Evolutionary conservation across 495 filamentous ascomycete genomes (phyloP), one percentile per base, ranked within the genome.

Genomic region (Annulohypoxylon maeteangense): DNA sequence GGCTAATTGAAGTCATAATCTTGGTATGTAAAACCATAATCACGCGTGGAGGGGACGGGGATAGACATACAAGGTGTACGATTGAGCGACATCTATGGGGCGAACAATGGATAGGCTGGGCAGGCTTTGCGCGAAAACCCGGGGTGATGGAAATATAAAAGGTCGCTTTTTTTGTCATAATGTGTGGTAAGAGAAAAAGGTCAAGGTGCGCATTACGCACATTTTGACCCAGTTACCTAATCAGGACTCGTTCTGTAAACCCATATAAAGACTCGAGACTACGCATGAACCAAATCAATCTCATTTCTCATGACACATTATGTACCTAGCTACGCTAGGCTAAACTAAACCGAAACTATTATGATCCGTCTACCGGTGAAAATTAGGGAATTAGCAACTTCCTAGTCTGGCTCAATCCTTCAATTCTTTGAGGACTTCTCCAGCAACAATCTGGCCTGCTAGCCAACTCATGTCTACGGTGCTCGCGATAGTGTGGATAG

Each of bases 401-500:
- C n/a, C n/a, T 25, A 16, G 8, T 58, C 38, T 18, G 22, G 7
- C 14, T 32, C 27, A 48, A 18, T 42, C 56, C 23, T 6, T n/a
- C 7, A 72, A 14, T 1, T 68, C 69, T 10, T 71, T 63, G 0
- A 75, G 23, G 6, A 75, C n/a, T 20, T 68, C 72, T 27, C 75
- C 67, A 1, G 73, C 75, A 14, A 71, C 73, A 27, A 75, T 68
- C 7, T 74, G 59, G 42, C 75, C 75, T 5, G 70, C 70, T 8
- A 75, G 48, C 64, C 75, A 77, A 54, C 70, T 77, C 32, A 67
- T 48, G 58, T 77, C 75, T 3, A 75, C 47, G 1, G 70, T 73
- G 7, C 64, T 74, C 3, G 69, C 67, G 6, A 70, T 57, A 8
- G 53, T 22, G 27, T 75, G 60, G 22, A 75, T 70, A 31, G 74